Conservation (phyloP, 192 early-diverging fungal genomes). For the Gonapodya prolifera region DNA sequence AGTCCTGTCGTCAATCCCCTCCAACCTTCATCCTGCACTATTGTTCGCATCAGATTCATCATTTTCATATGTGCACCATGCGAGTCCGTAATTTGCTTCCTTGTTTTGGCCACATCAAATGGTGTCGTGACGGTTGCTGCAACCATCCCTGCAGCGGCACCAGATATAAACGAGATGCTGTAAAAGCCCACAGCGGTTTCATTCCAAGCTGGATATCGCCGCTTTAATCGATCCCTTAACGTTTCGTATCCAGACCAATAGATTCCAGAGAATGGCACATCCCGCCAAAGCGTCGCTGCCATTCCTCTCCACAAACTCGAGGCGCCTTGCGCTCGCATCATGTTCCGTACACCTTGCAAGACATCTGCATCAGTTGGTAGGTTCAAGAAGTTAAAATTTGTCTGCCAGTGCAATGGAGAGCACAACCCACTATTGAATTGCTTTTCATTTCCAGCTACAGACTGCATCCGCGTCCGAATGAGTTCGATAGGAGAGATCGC, state of each 20-base stretch:
- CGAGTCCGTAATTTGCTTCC: slow-evolving; percentile 51
- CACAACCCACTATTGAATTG: neutral
- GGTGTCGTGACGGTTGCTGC: slow-evolving; percentile 82
- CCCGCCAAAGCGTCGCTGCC: slow-evolving; percentile 78
- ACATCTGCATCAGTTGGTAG: neutral
- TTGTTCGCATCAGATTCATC: slow-evolving; percentile 21
- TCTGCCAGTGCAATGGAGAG: neutral
- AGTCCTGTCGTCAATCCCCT: slow-evolving; percentile 44
- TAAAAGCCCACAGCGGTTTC: neutral
- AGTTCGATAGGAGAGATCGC: slow-evolving; percentile 83
- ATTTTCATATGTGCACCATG: slow-evolving; percentile 19
- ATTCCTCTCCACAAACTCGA: slow-evolving; percentile 67
- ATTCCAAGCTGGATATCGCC: neutral
- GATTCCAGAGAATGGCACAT: slow-evolving; percentile 88
- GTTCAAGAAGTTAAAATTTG: neutral
- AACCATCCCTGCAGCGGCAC: slow-evolving; percentile 75
- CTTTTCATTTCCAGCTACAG: slow-evolving; percentile 30
- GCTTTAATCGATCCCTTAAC: slow-evolving; percentile 26
- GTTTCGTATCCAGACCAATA: slow-evolving; percentile 88
- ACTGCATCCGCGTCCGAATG: slow-evolving; percentile 84
- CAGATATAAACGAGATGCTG: slow-evolving; percentile 58
- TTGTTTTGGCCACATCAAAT: slow-evolving; percentile 93
- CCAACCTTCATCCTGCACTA: slow-evolving; percentile 33
- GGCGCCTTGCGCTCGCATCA: neutral
- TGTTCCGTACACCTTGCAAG: neutral